Evolutionary conservation across 225 moss, liverwort and hornwort species (phyloP).

Genomic region (Sphagnum tenellum): DNA sequence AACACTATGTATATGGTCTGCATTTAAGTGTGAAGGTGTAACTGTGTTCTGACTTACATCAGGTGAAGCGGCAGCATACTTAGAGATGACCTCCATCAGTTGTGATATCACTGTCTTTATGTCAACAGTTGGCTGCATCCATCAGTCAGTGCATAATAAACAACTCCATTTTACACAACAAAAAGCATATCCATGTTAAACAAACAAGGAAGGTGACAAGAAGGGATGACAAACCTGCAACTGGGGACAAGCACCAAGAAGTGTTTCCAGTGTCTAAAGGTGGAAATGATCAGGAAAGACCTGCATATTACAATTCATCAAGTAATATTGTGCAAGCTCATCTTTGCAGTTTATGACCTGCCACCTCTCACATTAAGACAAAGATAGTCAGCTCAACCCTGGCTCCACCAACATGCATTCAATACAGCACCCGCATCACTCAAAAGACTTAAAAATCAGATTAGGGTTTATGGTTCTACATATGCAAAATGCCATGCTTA

Average conservation of each 20-base stretch:
- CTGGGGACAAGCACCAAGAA: slow-evolving; percentile 89
- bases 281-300: slow-evolving; percentile 98
- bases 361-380: slow-evolving; percentile 12
- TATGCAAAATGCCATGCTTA: background rate
- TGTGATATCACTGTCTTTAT: slow-evolving; percentile 97
- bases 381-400: no score
- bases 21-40: no score
- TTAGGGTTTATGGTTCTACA: no score
- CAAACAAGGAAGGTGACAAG: background rate
- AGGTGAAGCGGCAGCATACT: slow-evolving; percentile 80
- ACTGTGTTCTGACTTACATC: slow-evolving; percentile 36
- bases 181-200: background rate
- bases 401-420: background rate
- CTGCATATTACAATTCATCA: slow-evolving; percentile 99
- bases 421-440: background rate
- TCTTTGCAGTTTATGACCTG: slow-evolving; percentile 99
- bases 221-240: slow-evolving; percentile 44
- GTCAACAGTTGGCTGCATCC: slow-evolving; percentile 73
- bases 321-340: slow-evolving; percentile 88
- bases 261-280: slow-evolving; percentile 89
- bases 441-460: background rate
- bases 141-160: no score
- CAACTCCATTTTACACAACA: background rate
- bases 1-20: no score
- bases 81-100: slow-evolving; percentile 90